Evolutionary conservation across 148 eudicot species (phyloP).

Genomic region (Pouteria glomerata): DNA sequence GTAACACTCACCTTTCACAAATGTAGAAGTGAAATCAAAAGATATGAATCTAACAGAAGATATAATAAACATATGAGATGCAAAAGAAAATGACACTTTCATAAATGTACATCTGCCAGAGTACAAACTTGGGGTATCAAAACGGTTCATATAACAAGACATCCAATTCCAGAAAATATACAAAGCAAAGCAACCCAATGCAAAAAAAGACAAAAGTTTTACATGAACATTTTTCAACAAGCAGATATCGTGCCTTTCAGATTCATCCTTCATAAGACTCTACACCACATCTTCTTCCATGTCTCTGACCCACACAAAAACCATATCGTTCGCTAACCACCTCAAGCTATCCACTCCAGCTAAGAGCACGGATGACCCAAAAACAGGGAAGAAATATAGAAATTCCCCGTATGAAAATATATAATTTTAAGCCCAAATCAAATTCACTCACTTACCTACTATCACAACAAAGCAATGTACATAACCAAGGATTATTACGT

Average conservation of each 20-base stretch:
- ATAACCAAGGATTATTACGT: constrained; percentile 1
- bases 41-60: no score
- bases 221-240: constrained; percentile 12
- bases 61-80: not conserved
- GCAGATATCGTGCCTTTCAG: constrained; percentile 5
- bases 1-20: no score
- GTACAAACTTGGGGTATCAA: not conserved
- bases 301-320: constrained; percentile 6
- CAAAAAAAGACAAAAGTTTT: constrained; percentile 9
- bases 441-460: not conserved
- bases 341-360: not conserved
- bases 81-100: not conserved
- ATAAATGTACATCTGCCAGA: not conserved
- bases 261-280: not conserved
- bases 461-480: not conserved
- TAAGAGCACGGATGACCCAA: not conserved
- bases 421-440: not conserved
- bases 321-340: not conserved
- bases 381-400: not conserved
- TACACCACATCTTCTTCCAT: not conserved
- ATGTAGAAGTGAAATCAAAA: no score
- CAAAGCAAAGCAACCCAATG: constrained; percentile 1
- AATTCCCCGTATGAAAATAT: no score
- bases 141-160: not conserved
- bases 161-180: constrained; percentile 1